These are phyloP conservation scores for Senna siamea DNA, from an alignment of 306 rosid genomes.

Conservation along the genomic window DNA sequence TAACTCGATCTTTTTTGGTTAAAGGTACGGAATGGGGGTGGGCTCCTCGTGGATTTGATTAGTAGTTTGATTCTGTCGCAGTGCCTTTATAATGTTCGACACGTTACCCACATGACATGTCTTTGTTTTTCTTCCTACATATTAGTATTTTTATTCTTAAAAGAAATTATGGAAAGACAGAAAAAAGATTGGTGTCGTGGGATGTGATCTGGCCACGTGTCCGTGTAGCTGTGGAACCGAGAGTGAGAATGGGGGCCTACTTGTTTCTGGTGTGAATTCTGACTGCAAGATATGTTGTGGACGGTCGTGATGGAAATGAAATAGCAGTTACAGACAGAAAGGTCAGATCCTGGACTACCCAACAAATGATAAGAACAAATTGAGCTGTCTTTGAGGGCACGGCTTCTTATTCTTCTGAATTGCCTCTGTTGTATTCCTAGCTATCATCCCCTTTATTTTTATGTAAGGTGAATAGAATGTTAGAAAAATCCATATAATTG, in stretches of 20 bases:
- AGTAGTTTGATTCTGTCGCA: not conserved
- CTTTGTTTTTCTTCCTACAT: not conserved
- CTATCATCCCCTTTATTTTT: too few species aligned
- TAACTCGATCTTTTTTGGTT: not conserved
- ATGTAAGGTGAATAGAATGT: not conserved
- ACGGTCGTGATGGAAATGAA: not conserved
- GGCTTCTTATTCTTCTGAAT: not conserved
- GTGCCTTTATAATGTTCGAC: not conserved
- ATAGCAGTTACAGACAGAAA: not conserved
- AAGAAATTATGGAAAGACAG: not conserved
- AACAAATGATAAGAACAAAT: not conserved
- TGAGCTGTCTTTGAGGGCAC: not conserved
- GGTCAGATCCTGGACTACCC: not conserved
- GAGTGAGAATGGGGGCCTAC: too few species aligned
- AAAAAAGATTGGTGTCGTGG: not conserved
- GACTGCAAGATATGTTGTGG: slow-evolving; percentile 2
- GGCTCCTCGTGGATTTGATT: slow-evolving; percentile 6
- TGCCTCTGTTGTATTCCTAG: too few species aligned
- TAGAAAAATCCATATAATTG: not conserved
- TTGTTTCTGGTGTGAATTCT: too few species aligned
- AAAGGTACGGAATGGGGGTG: not conserved
- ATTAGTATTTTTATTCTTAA: too few species aligned
- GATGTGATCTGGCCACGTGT: slow-evolving; percentile 9
- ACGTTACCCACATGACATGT: not conserved
- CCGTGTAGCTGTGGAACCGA: not conserved